Evolutionary conservation across 202 grass and related monocot species (phyloP), one percentile per base, ranked within the genome.

Genomic region (Setaria viridis): DNA sequence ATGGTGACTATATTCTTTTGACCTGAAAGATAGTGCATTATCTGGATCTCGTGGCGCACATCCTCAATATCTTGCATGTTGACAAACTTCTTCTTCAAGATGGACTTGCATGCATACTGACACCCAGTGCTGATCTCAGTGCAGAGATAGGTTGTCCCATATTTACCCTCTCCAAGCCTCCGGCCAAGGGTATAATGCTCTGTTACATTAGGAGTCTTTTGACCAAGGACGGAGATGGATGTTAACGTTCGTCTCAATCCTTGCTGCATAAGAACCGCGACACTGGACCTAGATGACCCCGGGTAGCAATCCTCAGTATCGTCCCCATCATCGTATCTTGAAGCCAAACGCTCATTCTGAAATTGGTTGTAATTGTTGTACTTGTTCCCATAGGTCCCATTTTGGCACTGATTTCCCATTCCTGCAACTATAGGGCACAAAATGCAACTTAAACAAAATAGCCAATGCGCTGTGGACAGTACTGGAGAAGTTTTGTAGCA

Each of bases 1-100:
- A 91, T 91, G 6, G 53, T 57, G 51, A 91, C 89, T 49, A 87
- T 65, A 67, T 91, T 84, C 76, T 87, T 81, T 47, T 91, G 85
- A 6, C 85, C 89, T 8, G 89, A 87, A 56, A 91, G 80, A 74
- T 87, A 82, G 35, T 84, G 85, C 81, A 91, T 84, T 66, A 91
- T 91, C 85, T 87, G 89, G 62, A 91, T 87, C 76, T 91, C 89
- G 72, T 85, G 69, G 9, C 85, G 89, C 62, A 91, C 85, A 53
- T 91, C 85, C 85, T 91, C 89, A 47, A 91, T 67, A 73, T 91
- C 89, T 72, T 76, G 42, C 80, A 37, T 70, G 34, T 55, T 43
- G 17, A 34, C 49, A 35, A 91, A 78, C 81, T 76, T 87, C 30
- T 33, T 11, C 85, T 91, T 91, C 48, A 83, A 33, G 51, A 91